Conservation (phyloP, 257 asterid species). For the Solanum peruvianum region DNA sequence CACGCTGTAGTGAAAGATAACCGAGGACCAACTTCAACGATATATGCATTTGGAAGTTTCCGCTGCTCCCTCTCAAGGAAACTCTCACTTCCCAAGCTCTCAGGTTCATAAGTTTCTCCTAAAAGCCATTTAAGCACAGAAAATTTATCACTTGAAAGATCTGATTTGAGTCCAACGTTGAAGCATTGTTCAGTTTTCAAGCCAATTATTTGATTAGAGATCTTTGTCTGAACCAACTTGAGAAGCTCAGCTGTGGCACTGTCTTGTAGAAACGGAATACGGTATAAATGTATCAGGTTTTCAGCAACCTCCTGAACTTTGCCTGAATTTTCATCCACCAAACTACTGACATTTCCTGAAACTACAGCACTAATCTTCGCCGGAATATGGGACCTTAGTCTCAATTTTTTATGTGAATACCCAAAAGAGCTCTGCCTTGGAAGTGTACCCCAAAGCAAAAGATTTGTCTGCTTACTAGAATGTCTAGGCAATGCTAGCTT, state of each 20-base stretch:
- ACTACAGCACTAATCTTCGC: slow-evolving; percentile 35
- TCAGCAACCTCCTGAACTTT: slow-evolving; percentile 10
- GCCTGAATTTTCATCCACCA: slow-evolving; percentile 5
- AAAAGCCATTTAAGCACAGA: slow-evolving; percentile 71
- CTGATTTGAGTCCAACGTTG: slow-evolving; percentile 61
- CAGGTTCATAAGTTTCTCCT: slow-evolving; percentile 90
- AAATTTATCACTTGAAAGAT: slow-evolving; percentile 45
- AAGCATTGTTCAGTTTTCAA: slow-evolving; percentile 80
- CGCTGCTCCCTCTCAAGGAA: slow-evolving; percentile 42
- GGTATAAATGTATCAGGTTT: slow-evolving; percentile 60
- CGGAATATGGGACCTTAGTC: slow-evolving; percentile 5
- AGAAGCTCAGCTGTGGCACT: slow-evolving; percentile 69
- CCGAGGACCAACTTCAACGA: slow-evolving; percentile 96
- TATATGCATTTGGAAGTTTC: slow-evolving; percentile 12
- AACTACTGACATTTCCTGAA: slow-evolving; percentile 30
- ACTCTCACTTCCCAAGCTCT: slow-evolving; percentile 50
- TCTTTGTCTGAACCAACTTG: slow-evolving; percentile 43
- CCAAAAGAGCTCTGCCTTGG: slow-evolving; percentile 12
- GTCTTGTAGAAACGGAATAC: slow-evolving; percentile 48
- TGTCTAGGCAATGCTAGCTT: slow-evolving; percentile 28
- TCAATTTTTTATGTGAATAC: slow-evolving; percentile 8
- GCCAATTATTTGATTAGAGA: slow-evolving; percentile 53
- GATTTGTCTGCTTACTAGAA: slow-evolving; percentile 24
- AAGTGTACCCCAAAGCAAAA: slow-evolving; percentile 43
- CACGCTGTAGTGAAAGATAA: slow-evolving; percentile 92